Conservation (phyloP, 2,329 filamentous ascomycete species). For the Drechslerella stenobrocha region DNA sequence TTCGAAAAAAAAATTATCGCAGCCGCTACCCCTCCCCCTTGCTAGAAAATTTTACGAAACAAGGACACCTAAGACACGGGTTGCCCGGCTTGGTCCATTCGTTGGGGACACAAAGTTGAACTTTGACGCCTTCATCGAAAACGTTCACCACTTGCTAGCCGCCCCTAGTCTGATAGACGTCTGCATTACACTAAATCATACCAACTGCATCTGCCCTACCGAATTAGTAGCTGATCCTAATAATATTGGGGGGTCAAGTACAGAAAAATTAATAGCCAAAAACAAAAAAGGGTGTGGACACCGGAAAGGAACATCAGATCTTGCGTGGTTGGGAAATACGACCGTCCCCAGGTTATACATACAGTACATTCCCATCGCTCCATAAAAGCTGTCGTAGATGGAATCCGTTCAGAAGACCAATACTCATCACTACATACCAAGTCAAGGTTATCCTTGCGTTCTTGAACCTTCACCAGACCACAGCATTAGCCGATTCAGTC, state of each 20-base stretch:
- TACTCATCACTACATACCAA: conserved; percentile 49
- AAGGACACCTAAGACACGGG: conserved; percentile 34
- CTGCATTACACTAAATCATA: conserved; percentile 43
- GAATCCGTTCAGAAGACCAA: conserved; percentile 47
- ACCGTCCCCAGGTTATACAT: conserved; percentile 33
- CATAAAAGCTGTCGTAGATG: conserved; percentile 38
- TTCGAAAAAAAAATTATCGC: conserved; percentile 11
- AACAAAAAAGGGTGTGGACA: conserved; percentile 24
- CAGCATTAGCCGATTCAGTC: conserved; percentile 37
- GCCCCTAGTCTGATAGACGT: conserved; percentile 47
- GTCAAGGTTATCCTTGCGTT: conserved; percentile 49
- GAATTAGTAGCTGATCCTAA: conserved; percentile 40
- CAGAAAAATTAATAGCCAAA: conserved; percentile 20
- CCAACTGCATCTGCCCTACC: conserved; percentile 21
- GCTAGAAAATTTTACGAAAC: conserved; percentile 26
- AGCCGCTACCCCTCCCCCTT: conserved; percentile 5
- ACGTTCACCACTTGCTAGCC: conserved; percentile 40
- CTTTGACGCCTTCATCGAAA: conserved; percentile 48
- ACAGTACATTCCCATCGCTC: conserved; percentile 44
- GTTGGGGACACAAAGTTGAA: conserved; percentile 43
- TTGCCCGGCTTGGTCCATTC: conserved; percentile 25
- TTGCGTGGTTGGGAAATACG: conserved; percentile 29
- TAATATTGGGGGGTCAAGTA: conserved; percentile 20
- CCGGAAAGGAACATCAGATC: conserved; percentile 18
- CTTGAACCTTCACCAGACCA: conserved; percentile 43